A percentile compares a stretch with the other conserved stretches of the same genome.
Evolutionary conservation across 805 yeast genomes (phyloP).

Genomic region (Metschnikowia reukaufii): DNA sequence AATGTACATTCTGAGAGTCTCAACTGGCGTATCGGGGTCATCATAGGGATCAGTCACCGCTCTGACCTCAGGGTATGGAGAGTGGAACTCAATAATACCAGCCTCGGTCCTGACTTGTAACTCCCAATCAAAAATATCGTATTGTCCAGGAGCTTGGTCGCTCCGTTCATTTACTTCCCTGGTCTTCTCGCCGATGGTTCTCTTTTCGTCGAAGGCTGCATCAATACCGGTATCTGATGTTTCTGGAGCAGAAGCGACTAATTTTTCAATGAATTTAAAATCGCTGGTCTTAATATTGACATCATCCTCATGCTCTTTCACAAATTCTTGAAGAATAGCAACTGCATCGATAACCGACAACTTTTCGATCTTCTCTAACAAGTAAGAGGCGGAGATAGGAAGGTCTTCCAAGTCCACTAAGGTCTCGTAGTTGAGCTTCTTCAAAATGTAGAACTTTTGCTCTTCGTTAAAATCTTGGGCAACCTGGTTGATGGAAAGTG

Average conservation of each 20-base stretch:
- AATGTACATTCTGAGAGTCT: slow-evolving; percentile 56
- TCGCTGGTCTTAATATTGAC: slow-evolving; percentile 1
- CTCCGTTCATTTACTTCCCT: neutral
- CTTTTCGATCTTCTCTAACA: slow-evolving; percentile 5
- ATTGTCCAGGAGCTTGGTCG: neutral
- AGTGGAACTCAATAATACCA: slow-evolving; percentile 29
- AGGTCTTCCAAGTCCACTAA: slow-evolving; percentile 32
- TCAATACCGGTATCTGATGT: neutral
- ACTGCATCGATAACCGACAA: slow-evolving; percentile 4
- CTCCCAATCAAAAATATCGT: slow-evolving; percentile 29
- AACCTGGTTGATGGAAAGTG: slow-evolving; percentile 26
- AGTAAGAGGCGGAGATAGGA: slow-evolving; percentile 28
- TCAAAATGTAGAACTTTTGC: slow-evolving; percentile 31
- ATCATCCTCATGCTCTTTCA: slow-evolving; percentile 3
- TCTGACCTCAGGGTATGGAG: slow-evolving; percentile 69
- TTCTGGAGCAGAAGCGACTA: slow-evolving; percentile 1
- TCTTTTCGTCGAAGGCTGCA: neutral
- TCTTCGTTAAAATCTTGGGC: slow-evolving; percentile 25
- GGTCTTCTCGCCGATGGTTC: neutral
- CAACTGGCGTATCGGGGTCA: slow-evolving; percentile 48
- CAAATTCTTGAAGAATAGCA: neutral
- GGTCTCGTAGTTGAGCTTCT: slow-evolving; percentile 26
- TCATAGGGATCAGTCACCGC: slow-evolving; percentile 56
- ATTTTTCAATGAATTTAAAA: slow-evolving; percentile 1
- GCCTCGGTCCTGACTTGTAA: slow-evolving; percentile 40